Percentiles rank a stretch among this genome's conserved stretches.
Conservation (phyloP, 2,329 filamentous ascomycete genomes). For the Alternaria ventricosa region DNA sequence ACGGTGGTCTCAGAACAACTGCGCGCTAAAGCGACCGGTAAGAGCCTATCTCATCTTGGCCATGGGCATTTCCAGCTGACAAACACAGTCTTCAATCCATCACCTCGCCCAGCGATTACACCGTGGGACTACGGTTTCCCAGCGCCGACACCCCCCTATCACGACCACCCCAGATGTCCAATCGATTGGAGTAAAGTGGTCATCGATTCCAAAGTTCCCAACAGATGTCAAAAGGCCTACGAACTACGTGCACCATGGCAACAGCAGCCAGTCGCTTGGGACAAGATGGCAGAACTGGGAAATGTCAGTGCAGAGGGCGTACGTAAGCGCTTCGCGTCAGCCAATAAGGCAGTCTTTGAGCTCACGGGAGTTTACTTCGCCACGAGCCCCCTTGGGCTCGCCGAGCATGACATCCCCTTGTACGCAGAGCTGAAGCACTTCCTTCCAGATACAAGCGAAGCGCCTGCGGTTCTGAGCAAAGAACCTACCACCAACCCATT, state of each 20-base stretch:
- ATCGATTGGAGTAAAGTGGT: not conserved
- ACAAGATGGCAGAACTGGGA: not conserved
- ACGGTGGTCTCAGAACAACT: not conserved
- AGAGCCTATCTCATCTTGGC: rapidly evolving
- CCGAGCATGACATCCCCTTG: not conserved
- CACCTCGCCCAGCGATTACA: not conserved
- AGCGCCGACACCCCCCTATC: not conserved
- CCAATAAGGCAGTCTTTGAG: slow-evolving; percentile 13
- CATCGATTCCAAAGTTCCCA: not conserved
- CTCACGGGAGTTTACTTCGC: slow-evolving; percentile 19
- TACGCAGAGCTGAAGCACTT: not conserved
- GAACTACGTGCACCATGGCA: not conserved
- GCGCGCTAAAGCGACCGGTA: not conserved
- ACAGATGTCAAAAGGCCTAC: not conserved
- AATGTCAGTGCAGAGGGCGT: slow-evolving; percentile 6
- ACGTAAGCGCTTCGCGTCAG: slow-evolving; percentile 18
- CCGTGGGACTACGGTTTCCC: not conserved
- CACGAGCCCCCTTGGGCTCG: slow-evolving; percentile 2
- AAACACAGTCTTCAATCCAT: not conserved
- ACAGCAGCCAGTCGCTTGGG: not conserved
- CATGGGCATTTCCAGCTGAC: not conserved
- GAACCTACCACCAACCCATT: not conserved
- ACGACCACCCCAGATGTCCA: not conserved
- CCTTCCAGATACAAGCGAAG: not conserved
- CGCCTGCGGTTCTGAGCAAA: no score